Base-by-base conservation (phyloP, 805 yeast genomes). In the Saturnispora bothae region DNA sequence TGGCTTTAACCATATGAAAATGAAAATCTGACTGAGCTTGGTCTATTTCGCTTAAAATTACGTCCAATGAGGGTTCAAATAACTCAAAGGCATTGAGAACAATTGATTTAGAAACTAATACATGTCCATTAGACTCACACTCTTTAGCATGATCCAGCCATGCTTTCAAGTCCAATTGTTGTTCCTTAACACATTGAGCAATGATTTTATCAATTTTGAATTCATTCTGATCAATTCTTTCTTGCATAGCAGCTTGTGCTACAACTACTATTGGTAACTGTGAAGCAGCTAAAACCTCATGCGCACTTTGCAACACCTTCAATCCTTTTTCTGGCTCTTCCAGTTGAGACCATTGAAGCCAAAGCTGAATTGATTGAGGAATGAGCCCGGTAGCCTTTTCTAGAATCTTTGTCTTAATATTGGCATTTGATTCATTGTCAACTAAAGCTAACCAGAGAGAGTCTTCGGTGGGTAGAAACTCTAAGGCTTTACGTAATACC, bases 401-500 rank as follows among this genome's bases (percentile, higher is more conserved):
- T 3, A 84, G 56, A 40, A 86, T 66, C 43, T 71, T 70, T 16
- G 61, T 50, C 1, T 69, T 73, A 38, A 76, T 76, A 0, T 55
- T 58, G 1, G 53, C 47, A 19, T 72, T 71, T 0, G 63, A 63
- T 51, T 88, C 96, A 33, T 73, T 51, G 8, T 71, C 69, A 2
- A 82, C 69, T 1, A 83, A 67, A 19, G 62, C 59, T 35, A 70
- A 58, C 98, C 98, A 89, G n/a, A 89, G 54, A 2, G 59, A 54
- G 5, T 61, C 71, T 39, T 68, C 68, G 2, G 52, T 50, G 0
- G 95, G 92, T 4, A 79, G 50, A 19, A 61, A 64, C 42, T 78
- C 86, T 12, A 89, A 57, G 0, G 85, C 95, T 47, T 76, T 80
- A 61, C 80, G 76, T 16, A 83, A 56, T 0, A 84, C 66, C 41